phyloP scores from a whole-genome alignment of 495 filamentous ascomycete genomes.

The Sordaria brevicollis region DNA sequence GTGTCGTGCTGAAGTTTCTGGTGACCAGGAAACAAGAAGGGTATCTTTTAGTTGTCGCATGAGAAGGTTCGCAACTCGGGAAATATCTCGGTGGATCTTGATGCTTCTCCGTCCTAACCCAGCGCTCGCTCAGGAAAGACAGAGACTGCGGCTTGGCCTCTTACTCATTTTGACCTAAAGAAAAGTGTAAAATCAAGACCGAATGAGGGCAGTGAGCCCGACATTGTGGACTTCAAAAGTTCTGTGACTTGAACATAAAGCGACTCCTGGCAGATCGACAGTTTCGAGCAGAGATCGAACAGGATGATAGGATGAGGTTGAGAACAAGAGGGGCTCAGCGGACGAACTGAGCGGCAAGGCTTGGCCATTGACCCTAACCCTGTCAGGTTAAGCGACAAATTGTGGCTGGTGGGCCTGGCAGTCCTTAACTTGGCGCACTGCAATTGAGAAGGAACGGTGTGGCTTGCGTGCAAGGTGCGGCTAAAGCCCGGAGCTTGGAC shows the following conservation, averaged over 20 bases:
- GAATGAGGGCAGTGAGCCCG: not conserved
- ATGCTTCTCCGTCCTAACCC: not conserved
- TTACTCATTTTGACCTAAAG: not conserved
- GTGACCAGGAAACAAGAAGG: not conserved
- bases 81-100: not conserved
- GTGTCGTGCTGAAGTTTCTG: not conserved
- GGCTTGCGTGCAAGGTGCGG: conserved; percentile 1
- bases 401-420: not conserved
- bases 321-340: not conserved
- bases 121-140: not conserved
- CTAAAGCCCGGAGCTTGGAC: conserved; percentile 12
- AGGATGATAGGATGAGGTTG: not conserved
- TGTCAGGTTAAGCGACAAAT: not conserved
- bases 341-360: not conserved
- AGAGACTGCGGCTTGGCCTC: not conserved
- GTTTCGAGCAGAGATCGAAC: not conserved
- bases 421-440: not conserved
- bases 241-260: not conserved
- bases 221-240: not conserved
- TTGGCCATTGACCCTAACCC: not conserved
- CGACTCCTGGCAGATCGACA: not conserved
- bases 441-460: not conserved
- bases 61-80: not conserved
- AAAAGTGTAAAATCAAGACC: not conserved
- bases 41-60: not conserved